Percentiles rank a stretch among this genome's conserved stretches.
Conservation (phyloP, 148 eudicot genomes). For the Talinum fruticosum region DNA sequence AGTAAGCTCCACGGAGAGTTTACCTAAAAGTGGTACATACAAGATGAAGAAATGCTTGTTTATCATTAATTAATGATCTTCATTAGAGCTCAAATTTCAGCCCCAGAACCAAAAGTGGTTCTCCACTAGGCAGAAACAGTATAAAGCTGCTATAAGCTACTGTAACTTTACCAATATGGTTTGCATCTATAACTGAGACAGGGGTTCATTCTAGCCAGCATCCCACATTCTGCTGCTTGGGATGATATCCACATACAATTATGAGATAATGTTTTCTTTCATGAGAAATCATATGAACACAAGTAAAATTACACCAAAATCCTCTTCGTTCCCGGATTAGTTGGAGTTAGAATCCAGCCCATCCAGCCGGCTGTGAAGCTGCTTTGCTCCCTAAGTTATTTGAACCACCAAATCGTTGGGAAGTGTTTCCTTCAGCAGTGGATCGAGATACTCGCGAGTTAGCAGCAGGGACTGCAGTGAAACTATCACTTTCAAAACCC, state of each 20-base stretch:
- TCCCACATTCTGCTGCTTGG: constrained; percentile 15
- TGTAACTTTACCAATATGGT: background rate
- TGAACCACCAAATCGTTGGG: constrained; percentile 53
- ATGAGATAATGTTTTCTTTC: constrained; percentile 6
- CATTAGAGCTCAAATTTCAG: background rate
- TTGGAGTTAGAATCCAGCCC: constrained; percentile 80
- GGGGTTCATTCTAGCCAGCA: constrained; percentile 1
- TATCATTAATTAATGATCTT: background rate
- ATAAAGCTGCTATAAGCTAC: background rate
- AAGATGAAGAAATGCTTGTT: too few relatives aligned
- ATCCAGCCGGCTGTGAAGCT: constrained; percentile 84
- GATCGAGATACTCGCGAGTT: constrained; percentile 46
- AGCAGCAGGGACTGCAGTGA: constrained; percentile 61
- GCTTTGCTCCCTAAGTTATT: constrained; percentile 54
- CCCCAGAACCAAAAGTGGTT: background rate
- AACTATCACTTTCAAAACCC: constrained; percentile 75
- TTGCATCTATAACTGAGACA: background rate
- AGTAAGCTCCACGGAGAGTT: too few relatives aligned
- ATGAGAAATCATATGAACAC: constrained; percentile 25
- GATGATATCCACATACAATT: constrained; percentile 16
- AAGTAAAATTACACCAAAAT: constrained; percentile 15
- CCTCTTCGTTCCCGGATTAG: constrained; percentile 4
- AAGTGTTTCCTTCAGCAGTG: constrained; percentile 41
- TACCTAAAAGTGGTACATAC: too few relatives aligned
- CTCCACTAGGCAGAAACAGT: background rate